Conservation (phyloP, 257 asterid species). For the Solanum infundibuliforme region DNA sequence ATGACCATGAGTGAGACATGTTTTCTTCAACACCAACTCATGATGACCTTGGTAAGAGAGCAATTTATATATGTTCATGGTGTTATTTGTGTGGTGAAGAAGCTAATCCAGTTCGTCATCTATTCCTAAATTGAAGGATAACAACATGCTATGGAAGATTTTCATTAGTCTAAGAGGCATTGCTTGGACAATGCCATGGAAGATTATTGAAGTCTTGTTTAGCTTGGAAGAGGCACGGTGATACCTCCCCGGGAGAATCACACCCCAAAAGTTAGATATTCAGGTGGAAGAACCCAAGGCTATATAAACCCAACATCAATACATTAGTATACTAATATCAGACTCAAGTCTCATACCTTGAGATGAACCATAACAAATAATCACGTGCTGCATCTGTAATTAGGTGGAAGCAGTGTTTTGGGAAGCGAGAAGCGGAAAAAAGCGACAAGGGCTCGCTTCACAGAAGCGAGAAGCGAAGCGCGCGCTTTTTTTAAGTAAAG, state of each 20-base stretch:
- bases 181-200: background rate
- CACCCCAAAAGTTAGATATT: background rate
- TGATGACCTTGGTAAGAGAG: background rate
- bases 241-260: background rate
- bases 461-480: too few species aligned
- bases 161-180: background rate
- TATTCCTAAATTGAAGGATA: background rate
- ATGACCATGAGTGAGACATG: background rate
- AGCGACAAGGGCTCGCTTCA: too few species aligned
- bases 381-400: too few species aligned
- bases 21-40: background rate
- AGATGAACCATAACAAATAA: too few species aligned
- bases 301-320: too few species aligned
- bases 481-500: too few species aligned
- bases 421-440: too few species aligned
- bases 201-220: background rate
- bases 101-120: background rate
- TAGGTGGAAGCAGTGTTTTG: too few species aligned
- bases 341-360: too few species aligned
- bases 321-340: too few species aligned
- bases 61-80: background rate
- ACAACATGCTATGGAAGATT: background rate
- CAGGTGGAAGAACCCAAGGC: background rate
- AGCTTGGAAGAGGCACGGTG: background rate
- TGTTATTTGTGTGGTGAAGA: background rate